These are phyloP conservation scores for Vaccinium myrtillus DNA, from an alignment of 148 eudicot genomes.

Conservation along the genomic window DNA sequence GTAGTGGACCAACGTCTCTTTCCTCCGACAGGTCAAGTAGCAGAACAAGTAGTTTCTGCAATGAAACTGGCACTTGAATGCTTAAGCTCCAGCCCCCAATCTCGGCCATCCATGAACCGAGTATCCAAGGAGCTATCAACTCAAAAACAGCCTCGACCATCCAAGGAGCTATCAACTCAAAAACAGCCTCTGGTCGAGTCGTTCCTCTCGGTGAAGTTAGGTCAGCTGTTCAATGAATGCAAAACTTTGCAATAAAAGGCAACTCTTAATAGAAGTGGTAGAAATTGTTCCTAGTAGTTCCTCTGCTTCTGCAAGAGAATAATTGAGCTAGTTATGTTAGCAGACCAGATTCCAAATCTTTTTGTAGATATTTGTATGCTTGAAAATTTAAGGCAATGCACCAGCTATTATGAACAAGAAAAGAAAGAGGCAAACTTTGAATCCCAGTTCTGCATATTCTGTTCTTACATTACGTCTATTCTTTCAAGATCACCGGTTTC, in stretches of 20 bases:
- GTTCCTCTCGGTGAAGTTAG: not conserved
- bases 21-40: not conserved
- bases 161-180: not conserved
- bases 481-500: no score
- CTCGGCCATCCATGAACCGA: slow-evolving; percentile 30
- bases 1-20: not conserved
- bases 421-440: no score
- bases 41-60: not conserved
- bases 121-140: not conserved
- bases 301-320: no score
- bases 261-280: no score
- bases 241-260: not conserved
- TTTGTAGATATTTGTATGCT: not conserved
- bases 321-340: not conserved
- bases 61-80: not conserved
- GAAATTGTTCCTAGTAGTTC: no score
- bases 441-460: no score
- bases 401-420: not conserved
- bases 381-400: no score
- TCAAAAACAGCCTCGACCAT: no score
- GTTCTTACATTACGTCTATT: no score
- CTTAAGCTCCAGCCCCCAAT: not conserved
- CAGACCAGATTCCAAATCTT: not conserved
- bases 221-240: not conserved
- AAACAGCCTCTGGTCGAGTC: not conserved